Conservation (phyloP, 495 filamentous ascomycete species). For the Evansstolkia leycettana region DNA sequence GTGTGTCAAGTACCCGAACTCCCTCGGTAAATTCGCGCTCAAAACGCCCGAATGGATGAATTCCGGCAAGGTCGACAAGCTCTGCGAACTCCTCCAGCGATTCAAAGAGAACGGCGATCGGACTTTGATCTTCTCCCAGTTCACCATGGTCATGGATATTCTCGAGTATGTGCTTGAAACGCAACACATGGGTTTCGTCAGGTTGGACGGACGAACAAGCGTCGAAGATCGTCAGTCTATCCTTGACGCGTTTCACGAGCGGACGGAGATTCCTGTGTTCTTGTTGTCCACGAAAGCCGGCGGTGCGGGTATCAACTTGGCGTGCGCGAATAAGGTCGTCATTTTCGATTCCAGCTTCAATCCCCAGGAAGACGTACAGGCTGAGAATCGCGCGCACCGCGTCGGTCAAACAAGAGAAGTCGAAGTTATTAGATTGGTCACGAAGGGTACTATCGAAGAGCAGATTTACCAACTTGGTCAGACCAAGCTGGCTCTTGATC, state of each 20-base stretch:
- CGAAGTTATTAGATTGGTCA: conserved; percentile 75
- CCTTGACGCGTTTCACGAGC: conserved; percentile 63
- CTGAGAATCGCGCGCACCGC: conserved; percentile 90
- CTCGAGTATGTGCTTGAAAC: conserved; percentile 70
- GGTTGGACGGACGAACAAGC: conserved; percentile 74
- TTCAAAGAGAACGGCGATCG: conserved; percentile 79
- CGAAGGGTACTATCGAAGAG: conserved; percentile 77
- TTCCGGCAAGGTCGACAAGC: conserved; percentile 74
- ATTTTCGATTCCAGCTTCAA: conserved; percentile 96
- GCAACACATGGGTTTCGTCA: conserved; percentile 59
- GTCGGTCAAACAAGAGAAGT: conserved; percentile 85
- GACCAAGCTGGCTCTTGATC: conserved; percentile 86
- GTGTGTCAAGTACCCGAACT: conserved; percentile 55
- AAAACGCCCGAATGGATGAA: conserved; percentile 77
- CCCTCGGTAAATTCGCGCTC: conserved; percentile 58
- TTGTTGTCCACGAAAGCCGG: conserved; percentile 87
- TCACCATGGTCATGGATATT: conserved; percentile 83
- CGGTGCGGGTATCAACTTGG: conserved; percentile 89
- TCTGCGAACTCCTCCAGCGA: conserved; percentile 55
- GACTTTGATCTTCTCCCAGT: conserved; percentile 81
- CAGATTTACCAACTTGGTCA: conserved; percentile 81
- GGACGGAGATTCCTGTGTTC: conserved; percentile 75
- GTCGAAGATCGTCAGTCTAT: conserved; percentile 78
- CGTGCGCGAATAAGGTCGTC: conserved; percentile 90
- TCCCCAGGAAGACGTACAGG: conserved; percentile 91